Conservation (phyloP, 164 flowering plant genomes). For the Vitis riparia region DNA sequence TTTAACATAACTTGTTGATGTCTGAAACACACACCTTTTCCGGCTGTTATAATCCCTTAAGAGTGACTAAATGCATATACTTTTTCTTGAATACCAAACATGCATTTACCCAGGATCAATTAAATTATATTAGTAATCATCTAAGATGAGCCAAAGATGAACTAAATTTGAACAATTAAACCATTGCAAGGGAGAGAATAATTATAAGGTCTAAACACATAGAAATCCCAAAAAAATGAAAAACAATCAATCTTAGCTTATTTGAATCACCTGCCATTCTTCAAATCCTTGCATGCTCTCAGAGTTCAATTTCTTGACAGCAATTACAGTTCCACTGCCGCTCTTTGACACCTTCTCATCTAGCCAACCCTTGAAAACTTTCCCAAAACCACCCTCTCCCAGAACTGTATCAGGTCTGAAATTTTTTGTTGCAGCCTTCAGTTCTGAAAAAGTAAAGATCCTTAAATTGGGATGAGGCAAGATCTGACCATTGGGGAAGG, state of each 20-base stretch:
- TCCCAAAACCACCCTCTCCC: slow-evolving; percentile 76
- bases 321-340: slow-evolving; percentile 41
- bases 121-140: too few species aligned
- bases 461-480: slow-evolving; percentile 45
- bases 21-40: too few species aligned
- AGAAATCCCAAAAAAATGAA: background rate
- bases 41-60: too few species aligned
- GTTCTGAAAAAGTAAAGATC: slow-evolving; percentile 42
- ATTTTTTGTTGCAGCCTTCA: slow-evolving; percentile 54
- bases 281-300: slow-evolving; percentile 60
- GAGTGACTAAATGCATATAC: too few species aligned
- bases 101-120: too few species aligned
- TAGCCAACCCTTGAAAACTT: slow-evolving; percentile 64
- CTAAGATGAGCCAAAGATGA: too few species aligned
- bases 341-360: slow-evolving; percentile 34
- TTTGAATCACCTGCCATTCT: slow-evolving; percentile 60
- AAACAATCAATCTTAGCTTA: background rate
- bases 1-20: too few species aligned
- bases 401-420: slow-evolving; percentile 51
- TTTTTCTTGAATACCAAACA: too few species aligned
- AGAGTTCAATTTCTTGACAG: slow-evolving; percentile 59
- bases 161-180: too few species aligned
- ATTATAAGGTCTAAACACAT: background rate
- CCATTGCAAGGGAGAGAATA: too few species aligned
- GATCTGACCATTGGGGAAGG: slow-evolving; percentile 38